Conservation (phyloP, 192 early-diverging fungal species). For the Phycomyces blakesleeanus region DNA sequence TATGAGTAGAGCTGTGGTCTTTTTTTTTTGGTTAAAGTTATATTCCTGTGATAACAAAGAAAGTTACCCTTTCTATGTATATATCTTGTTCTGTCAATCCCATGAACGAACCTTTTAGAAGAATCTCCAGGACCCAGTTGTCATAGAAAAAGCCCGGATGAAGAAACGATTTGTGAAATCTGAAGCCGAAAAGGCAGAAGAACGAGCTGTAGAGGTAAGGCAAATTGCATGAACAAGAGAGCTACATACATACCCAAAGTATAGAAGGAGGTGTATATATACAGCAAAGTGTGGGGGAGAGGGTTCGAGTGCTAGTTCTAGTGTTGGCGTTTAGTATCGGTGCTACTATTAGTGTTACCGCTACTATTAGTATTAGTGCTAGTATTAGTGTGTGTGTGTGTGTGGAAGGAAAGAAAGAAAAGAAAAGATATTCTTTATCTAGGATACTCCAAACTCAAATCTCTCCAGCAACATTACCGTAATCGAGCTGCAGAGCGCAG, state of each 20-base stretch:
- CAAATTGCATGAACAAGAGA: neutral
- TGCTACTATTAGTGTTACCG: no score
- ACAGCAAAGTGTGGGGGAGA: neutral
- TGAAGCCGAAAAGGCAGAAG: neutral
- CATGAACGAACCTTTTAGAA: neutral
- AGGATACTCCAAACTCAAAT: no score
- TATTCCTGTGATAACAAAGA: neutral
- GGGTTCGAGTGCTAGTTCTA: no score
- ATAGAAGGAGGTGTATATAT: no score
- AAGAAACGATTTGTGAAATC: neutral
- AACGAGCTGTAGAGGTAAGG: neutral
- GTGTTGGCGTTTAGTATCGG: no score
- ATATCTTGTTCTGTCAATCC: neutral
- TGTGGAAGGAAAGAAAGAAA: neutral
- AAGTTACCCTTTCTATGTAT: neutral
- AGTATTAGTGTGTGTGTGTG: neutral
- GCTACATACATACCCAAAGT: conserved; percentile 4
- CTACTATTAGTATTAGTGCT: no score
- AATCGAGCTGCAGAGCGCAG: conserved; percentile 65
- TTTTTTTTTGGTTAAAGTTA: neutral
- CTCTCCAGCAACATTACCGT: conserved; percentile 36
- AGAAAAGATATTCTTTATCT: neutral
- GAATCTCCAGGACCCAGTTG: conserved; percentile 1
- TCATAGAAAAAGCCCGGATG: neutral
- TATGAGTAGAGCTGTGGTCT: no score